These are phyloP conservation scores for Cicer pinnatifidum DNA, from an alignment of 306 rosid species.

Conservation along the genomic window DNA sequence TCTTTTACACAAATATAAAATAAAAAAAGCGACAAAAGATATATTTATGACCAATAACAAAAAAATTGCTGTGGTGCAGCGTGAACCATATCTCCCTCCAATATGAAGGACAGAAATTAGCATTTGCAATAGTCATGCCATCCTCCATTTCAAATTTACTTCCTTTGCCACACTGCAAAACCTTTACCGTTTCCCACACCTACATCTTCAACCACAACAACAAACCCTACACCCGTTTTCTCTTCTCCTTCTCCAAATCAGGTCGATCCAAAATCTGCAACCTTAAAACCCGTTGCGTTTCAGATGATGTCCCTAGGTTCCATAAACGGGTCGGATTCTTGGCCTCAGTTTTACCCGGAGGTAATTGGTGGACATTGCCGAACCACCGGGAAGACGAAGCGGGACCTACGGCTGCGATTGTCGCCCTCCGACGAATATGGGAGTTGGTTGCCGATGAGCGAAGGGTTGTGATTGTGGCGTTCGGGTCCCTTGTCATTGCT, in stretches of 20 bases:
- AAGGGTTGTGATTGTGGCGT: constrained; percentile 53
- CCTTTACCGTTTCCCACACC: background rate
- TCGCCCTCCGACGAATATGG: constrained; percentile 66
- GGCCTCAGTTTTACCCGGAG: background rate
- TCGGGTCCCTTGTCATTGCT: constrained; percentile 55
- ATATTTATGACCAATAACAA: no score
- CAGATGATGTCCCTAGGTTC: constrained; percentile 12
- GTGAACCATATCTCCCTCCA: background rate
- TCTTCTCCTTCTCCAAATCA: constrained; percentile 1
- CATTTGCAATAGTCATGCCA: background rate
- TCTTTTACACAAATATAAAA: no score
- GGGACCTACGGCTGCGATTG: constrained; percentile 44
- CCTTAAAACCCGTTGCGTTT: constrained; percentile 3
- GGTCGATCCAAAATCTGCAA: constrained; percentile 23
- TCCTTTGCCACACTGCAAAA: background rate
- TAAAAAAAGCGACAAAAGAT: no score
- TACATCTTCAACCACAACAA: background rate
- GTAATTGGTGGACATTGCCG: constrained; percentile 54
- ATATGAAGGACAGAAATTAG: background rate
- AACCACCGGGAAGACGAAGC: constrained; percentile 38
- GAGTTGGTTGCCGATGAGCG: constrained; percentile 54
- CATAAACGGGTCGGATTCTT: constrained; percentile 33
- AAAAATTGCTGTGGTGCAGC: background rate
- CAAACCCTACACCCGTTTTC: constrained; percentile 34
- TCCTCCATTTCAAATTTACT: background rate